Evolutionary conservation across 148 eudicot genomes (phyloP).

Genomic region (Camellia granthamiana): DNA sequence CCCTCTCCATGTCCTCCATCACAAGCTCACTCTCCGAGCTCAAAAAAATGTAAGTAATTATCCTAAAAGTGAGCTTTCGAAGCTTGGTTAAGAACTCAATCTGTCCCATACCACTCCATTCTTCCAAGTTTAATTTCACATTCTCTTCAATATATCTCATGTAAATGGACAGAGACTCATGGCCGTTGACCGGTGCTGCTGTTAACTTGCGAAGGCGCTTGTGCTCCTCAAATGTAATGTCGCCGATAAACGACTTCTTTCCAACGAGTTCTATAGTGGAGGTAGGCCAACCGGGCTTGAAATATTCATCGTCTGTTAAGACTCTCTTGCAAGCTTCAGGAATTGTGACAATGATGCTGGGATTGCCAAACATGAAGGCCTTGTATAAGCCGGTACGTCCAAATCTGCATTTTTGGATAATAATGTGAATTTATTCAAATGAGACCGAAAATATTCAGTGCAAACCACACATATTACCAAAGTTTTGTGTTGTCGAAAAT

Average conservation of each 20-base stretch:
- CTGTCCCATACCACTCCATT: slow-evolving; percentile 64
- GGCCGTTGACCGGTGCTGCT: slow-evolving; percentile 78
- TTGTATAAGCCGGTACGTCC: slow-evolving; percentile 74
- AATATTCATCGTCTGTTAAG: slow-evolving; percentile 64
- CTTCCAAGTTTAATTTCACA: slow-evolving; percentile 43
- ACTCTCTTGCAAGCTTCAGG: slow-evolving; percentile 62
- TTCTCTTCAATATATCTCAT: slow-evolving; percentile 54
- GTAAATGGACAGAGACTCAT: slow-evolving; percentile 61
- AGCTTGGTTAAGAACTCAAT: slow-evolving; percentile 68
- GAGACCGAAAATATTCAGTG: too few species aligned
- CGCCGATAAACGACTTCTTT: slow-evolving; percentile 55
- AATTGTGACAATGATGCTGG: slow-evolving; percentile 61
- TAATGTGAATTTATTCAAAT: too few species aligned
- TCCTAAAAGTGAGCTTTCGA: slow-evolving; percentile 63
- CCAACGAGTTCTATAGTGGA: slow-evolving; percentile 65
- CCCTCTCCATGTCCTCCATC: slow-evolving; percentile 63
- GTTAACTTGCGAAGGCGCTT: slow-evolving; percentile 68
- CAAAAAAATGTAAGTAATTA: slow-evolving; percentile 70
- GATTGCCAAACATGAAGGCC: slow-evolving; percentile 73
- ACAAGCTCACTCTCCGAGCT: slow-evolving; percentile 66
- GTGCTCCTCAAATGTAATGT: slow-evolving; percentile 67
- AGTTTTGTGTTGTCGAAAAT: too few species aligned
- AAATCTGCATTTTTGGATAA: slow-evolving; percentile 38
- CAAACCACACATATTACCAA: too few species aligned
- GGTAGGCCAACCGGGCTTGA: slow-evolving; percentile 84